Conservation (phyloP, 2,329 filamentous ascomycete genomes). For the Geosmithia putterillii region DNA sequence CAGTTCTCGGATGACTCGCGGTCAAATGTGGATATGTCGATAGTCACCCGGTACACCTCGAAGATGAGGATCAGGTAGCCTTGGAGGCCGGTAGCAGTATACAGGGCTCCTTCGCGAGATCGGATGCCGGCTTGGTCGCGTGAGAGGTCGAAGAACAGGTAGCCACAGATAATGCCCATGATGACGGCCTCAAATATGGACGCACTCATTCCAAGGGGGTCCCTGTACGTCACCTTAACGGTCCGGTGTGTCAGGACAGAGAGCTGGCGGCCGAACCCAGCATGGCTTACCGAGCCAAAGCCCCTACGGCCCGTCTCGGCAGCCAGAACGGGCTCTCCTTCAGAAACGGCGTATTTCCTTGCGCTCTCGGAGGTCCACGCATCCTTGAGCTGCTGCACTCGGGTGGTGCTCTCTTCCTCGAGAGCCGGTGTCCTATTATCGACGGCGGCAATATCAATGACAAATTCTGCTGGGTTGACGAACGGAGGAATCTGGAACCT, state of each 20-base stretch:
- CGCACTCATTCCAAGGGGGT: constrained; percentile 63
- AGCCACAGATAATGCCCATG: constrained; percentile 62
- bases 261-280: constrained; percentile 49
- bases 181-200: constrained; percentile 56
- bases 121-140: constrained; percentile 59
- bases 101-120: constrained; percentile 60
- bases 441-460: constrained; percentile 63
- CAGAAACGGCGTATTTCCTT: constrained; percentile 11
- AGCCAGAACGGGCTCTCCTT: constrained; percentile 3
- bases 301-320: background rate
- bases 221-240: constrained; percentile 60
- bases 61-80: constrained; percentile 67
- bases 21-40: constrained; percentile 66
- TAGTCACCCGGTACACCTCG: constrained; percentile 62
- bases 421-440: constrained; percentile 59
- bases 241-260: constrained; percentile 56
- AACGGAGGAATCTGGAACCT: constrained; percentile 55
- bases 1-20: constrained; percentile 64
- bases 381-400: constrained; percentile 48
- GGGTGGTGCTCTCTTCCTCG: constrained; percentile 43
- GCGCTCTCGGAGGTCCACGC: constrained; percentile 40
- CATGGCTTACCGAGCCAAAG: constrained; percentile 24
- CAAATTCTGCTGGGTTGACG: constrained; percentile 66
- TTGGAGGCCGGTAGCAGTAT: constrained; percentile 59
- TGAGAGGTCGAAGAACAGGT: constrained; percentile 57